Evolutionary conservation across 306 rosid genomes (phyloP).

Genomic region (Prunus padus): DNA sequence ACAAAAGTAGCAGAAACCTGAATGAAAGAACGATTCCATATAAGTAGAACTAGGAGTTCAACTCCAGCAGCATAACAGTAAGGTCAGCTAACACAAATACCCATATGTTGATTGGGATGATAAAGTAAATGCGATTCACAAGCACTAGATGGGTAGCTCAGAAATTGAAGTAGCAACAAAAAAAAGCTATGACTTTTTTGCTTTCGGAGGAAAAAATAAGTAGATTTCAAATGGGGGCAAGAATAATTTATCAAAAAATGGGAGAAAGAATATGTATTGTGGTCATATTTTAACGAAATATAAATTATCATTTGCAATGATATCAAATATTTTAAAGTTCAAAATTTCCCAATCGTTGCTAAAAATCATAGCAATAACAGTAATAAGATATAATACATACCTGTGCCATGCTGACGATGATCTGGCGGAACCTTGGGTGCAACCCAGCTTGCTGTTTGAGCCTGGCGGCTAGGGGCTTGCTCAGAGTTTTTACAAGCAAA

Average conservation of each 20-base stretch:
- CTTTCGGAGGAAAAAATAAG: not conserved
- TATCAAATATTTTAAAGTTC: not conserved
- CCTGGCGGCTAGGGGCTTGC: constrained; percentile 80
- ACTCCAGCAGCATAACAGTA: not conserved
- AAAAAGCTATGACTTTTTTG: not conserved
- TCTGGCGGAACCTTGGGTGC: constrained; percentile 78
- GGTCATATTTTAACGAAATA: not conserved
- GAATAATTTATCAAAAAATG: too few relatives aligned
- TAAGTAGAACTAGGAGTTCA: not conserved
- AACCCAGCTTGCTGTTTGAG: constrained; percentile 68
- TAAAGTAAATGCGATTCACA: not conserved
- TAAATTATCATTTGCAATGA: not conserved
- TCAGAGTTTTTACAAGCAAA: constrained; percentile 67
- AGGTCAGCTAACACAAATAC: not conserved
- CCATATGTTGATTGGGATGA: not conserved
- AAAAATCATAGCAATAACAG: not conserved
- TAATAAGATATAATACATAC: constrained; percentile 23
- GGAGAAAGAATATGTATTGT: not conserved
- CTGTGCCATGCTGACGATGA: constrained; percentile 73
- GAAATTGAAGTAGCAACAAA: not conserved
- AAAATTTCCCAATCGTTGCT: not conserved
- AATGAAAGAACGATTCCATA: not conserved
- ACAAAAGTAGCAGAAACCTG: not conserved
- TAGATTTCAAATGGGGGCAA: not conserved
- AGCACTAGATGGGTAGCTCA: not conserved